Percentiles rank a stretch among this genome's conserved stretches.
Conservation (phyloP, 345 rosid genomes). For the Pelargonium nanum region DNA sequence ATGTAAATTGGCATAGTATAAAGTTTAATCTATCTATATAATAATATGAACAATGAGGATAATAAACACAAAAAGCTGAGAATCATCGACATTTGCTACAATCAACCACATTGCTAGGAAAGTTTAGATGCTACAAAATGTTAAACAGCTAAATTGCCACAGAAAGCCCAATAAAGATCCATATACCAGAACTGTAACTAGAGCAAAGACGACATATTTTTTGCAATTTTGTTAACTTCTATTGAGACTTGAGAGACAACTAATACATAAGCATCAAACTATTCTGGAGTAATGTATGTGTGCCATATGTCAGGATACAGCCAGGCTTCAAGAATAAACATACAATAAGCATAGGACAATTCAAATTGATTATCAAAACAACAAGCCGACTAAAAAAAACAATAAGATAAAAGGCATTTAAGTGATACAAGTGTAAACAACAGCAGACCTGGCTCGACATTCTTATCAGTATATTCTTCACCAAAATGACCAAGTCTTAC, state of each 20-base stretch:
- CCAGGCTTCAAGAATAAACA: not conserved
- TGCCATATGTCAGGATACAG: not conserved
- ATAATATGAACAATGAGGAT: not conserved
- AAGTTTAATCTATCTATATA: not conserved
- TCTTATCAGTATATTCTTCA: conserved; percentile 7
- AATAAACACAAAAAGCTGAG: not conserved
- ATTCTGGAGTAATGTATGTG: not conserved
- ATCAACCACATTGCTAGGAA: not conserved
- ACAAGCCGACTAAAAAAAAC: not conserved
- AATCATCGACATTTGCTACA: not conserved
- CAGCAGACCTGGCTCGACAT: conserved; percentile 10
- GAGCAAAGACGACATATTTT: too few species aligned
- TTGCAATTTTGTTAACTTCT: too few species aligned
- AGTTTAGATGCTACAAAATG: not conserved
- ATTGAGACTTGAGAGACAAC: not conserved
- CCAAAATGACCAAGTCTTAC: not conserved
- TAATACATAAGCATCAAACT: not conserved
- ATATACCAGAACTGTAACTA: not conserved
- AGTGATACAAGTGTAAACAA: not conserved
- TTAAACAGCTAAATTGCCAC: not conserved
- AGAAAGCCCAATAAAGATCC: not conserved
- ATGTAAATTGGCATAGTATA: not conserved
- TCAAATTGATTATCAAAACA: conserved; percentile 12
- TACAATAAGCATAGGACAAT: not conserved
- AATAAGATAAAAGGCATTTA: not conserved